Conservation (phyloP, 192 early-diverging fungal species). For the Dissophora globulifera region DNA sequence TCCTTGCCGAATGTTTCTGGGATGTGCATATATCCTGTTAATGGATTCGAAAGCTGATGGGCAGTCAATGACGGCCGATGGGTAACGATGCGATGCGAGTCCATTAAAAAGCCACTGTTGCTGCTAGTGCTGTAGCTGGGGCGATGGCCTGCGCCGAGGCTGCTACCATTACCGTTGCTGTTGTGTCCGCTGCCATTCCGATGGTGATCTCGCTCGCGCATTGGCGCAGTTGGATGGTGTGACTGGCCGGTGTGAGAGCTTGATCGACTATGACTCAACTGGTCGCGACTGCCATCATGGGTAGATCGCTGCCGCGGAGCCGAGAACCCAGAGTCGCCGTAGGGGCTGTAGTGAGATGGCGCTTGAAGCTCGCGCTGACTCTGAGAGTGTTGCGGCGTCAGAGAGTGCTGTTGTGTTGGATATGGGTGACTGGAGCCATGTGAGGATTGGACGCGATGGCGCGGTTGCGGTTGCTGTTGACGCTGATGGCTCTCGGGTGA, state of each 20-base stretch:
- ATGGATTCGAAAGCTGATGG: constrained; percentile 9
- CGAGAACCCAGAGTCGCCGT: background rate
- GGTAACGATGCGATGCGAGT: background rate
- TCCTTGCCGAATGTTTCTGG: constrained; percentile 7
- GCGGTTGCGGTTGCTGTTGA: background rate
- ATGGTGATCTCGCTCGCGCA: constrained; percentile 1
- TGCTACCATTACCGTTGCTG: too few relatives aligned
- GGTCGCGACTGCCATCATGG: background rate
- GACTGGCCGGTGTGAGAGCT: background rate
- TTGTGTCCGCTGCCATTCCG: background rate
- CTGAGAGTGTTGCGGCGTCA: background rate
- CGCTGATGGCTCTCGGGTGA: background rate
- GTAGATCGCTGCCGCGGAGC: background rate
- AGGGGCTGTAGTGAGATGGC: background rate
- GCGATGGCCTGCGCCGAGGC: too few relatives aligned
- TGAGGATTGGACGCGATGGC: background rate
- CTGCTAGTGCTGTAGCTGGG: background rate
- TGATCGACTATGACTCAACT: background rate
- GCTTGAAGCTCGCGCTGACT: background rate
- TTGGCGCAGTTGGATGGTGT: constrained; percentile 1
- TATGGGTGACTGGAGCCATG: background rate
- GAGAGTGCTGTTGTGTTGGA: background rate
- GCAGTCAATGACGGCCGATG: constrained; percentile 5
- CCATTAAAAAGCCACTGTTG: background rate
- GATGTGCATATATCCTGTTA: constrained; percentile 34